Percentiles rank a stretch among this genome's conserved stretches.
Conservation (phyloP, 768 basidiomycete species). For the Panus rudis region DNA sequence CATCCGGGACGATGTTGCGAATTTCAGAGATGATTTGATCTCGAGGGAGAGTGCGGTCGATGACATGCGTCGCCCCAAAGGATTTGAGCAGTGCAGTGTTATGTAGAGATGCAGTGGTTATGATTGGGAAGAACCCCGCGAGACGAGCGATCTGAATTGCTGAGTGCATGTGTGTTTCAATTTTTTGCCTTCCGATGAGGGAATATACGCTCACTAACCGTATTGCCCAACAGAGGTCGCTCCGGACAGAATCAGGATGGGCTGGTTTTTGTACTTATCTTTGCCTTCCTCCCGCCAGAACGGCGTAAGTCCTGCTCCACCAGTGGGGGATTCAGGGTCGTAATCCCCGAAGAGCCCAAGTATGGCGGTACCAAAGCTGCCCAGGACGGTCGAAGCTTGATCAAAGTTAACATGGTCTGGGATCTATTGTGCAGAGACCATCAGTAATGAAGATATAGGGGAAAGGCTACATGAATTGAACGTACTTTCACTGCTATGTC, state of each 20-base stretch:
- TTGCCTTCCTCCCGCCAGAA: constrained; percentile 3
- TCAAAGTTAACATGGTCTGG: constrained; percentile 7
- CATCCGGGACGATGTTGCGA: constrained; percentile 4
- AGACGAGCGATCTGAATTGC: constrained; percentile 22
- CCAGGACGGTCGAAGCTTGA: constrained; percentile 6
- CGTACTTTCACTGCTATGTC: constrained; percentile 12
- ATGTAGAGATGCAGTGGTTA: constrained; percentile 20
- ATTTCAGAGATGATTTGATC: neutral
- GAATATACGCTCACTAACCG: too few species aligned
- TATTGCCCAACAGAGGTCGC: neutral
- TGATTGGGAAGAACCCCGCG: constrained; percentile 23
- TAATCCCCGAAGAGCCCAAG: constrained; percentile 5
- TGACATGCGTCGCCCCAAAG: constrained; percentile 19
- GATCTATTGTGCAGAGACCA: constrained; percentile 3
- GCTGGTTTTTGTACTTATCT: neutral
- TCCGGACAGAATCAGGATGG: neutral
- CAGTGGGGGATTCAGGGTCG: neutral
- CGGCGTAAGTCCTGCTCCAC: neutral
- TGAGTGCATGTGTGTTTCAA: neutral
- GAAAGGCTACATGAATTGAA: neutral
- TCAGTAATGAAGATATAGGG: neutral
- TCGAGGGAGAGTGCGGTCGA: constrained; percentile 14
- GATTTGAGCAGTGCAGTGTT: constrained; percentile 12
- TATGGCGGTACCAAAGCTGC: constrained; percentile 1
- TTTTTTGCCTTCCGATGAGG: too few species aligned